Conservation (phyloP, 176 grass and related monocot species). For the Oryza meyeriana region DNA sequence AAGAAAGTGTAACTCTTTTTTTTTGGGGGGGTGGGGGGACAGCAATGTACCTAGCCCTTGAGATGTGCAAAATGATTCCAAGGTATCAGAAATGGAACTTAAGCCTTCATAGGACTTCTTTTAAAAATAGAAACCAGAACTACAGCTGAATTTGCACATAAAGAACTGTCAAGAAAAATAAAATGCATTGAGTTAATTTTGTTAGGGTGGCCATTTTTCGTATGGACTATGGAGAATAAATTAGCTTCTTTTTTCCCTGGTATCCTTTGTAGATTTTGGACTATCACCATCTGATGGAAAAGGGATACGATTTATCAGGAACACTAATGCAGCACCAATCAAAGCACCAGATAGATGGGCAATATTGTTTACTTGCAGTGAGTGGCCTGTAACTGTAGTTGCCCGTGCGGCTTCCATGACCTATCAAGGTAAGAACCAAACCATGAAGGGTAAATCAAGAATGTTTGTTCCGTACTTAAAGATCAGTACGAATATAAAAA, state of each 20-base stretch:
- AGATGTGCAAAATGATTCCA: neutral
- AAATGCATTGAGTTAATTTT: slow-evolving; percentile 19
- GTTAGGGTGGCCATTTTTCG: slow-evolving; percentile 5
- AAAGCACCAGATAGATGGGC: slow-evolving; percentile 96
- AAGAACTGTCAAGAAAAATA: neutral
- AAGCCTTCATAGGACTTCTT: neutral
- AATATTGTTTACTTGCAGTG: slow-evolving; percentile 82
- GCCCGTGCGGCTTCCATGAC: slow-evolving; percentile 94
- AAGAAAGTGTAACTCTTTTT: neutral
- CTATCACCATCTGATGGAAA: slow-evolving; percentile 42
- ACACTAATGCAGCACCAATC: slow-evolving; percentile 78
- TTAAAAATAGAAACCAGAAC: slow-evolving; percentile 3
- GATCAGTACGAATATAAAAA: neutral
- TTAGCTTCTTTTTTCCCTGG: slow-evolving; percentile 60
- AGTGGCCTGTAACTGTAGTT: slow-evolving; percentile 49
- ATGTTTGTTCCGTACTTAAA: neutral
- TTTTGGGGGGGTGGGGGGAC: too few species aligned
- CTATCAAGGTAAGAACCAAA: slow-evolving; percentile 36
- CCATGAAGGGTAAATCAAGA: slow-evolving; percentile 25
- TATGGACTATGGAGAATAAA: neutral
- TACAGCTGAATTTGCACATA: neutral
- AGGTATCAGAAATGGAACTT: neutral
- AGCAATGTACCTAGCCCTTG: neutral
- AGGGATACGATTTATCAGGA: slow-evolving; percentile 63
- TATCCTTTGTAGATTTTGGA: slow-evolving; percentile 33